Evolutionary conservation across 2,329 filamentous ascomycete genomes (phyloP), one percentile per base, ranked within the genome.

Genomic region (Cercospora berteroae): DNA sequence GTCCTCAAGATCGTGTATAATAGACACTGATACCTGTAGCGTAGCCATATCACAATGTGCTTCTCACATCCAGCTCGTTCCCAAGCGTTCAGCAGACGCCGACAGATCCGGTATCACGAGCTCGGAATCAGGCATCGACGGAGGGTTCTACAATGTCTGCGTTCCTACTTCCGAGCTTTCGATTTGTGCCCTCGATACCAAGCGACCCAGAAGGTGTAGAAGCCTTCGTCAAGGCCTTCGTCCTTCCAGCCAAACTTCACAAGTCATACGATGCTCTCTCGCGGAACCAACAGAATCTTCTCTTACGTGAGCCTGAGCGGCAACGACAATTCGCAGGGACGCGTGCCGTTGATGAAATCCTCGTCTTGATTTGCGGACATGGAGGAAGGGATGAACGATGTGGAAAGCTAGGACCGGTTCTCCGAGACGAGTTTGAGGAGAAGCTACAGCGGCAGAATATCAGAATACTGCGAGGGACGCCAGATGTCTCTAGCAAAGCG

Each of bases 341-440:
- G 5, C 81, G 85, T 10, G 85, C 88, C 66, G 85, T 91, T 8
- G 75, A 85, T 16, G 89, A 93, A 69, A 83, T 93, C 4, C 74
- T 92, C n/a, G 87, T 99, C 31, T 81, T 98, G 20, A 90, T 97
- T 52, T 99, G 95, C 76, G 93, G 93, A 0, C 95, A 99, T 74
- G 90, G 90, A 13, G 88, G 89, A 2, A 85, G 95, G 10, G 95
- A 99, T 76, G 82, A 84, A 74, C 86, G 95, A 61, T 99, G 95
- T 75, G 94, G 95, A 0, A 80, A 92, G 23, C 83, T 94, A 70
- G 94, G 92, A 0, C 93, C 93, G 0, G 80, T 92, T 1, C 81
- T 98, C 13, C 82, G 87, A 72, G 79, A 80, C 0, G 90, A 93
- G 73, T 98, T 98, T 72, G 84, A 88, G 71, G 79, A 78, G 8